Conservation (phyloP, 2,329 filamentous ascomycete genomes). For the Neonectria hederae region DNA sequence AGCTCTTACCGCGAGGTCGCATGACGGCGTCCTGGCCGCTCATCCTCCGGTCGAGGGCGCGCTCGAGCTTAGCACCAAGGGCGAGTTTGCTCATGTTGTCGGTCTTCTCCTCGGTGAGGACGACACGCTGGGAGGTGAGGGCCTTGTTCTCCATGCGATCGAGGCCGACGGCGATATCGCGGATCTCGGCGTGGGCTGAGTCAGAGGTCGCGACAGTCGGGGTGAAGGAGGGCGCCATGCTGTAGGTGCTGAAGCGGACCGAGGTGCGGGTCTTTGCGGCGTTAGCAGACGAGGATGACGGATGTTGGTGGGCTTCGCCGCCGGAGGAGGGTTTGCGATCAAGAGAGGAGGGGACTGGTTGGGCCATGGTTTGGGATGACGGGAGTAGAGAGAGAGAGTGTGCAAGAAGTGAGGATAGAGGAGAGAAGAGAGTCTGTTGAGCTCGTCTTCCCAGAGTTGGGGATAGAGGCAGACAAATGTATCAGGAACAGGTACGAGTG, state of each 20-base stretch:
- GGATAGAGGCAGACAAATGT: background rate
- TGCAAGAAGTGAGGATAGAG: slow-evolving; percentile 8
- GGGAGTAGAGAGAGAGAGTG: slow-evolving; percentile 19
- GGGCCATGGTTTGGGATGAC: slow-evolving; percentile 31
- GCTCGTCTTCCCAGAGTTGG: background rate
- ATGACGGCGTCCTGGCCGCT: slow-evolving; percentile 88
- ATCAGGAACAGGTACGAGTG: background rate
- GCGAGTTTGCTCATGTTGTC: slow-evolving; percentile 87
- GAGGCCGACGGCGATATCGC: slow-evolving; percentile 80
- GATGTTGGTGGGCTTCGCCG: slow-evolving; percentile 27
- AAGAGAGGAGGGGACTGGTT: slow-evolving; percentile 27
- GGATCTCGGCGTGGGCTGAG: slow-evolving; percentile 66
- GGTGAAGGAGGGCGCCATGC: slow-evolving; percentile 69
- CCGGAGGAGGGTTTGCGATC: slow-evolving; percentile 20
- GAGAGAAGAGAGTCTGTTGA: background rate
- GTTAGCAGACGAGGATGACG: slow-evolving; percentile 19
- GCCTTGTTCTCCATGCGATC: slow-evolving; percentile 92
- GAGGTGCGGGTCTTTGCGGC: slow-evolving; percentile 60
- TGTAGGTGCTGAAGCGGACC: slow-evolving; percentile 68
- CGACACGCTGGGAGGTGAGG: slow-evolving; percentile 77
- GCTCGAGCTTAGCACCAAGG: slow-evolving; percentile 88
- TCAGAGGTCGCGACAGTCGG: slow-evolving; percentile 63
- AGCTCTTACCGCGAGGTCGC: slow-evolving; percentile 61
- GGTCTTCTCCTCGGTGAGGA: slow-evolving; percentile 80
- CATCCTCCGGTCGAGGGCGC: slow-evolving; percentile 87